These are phyloP conservation scores for Spizellomyces punctatus DNA, from an alignment of 192 early-diverging fungal species.

Conservation along the genomic window DNA sequence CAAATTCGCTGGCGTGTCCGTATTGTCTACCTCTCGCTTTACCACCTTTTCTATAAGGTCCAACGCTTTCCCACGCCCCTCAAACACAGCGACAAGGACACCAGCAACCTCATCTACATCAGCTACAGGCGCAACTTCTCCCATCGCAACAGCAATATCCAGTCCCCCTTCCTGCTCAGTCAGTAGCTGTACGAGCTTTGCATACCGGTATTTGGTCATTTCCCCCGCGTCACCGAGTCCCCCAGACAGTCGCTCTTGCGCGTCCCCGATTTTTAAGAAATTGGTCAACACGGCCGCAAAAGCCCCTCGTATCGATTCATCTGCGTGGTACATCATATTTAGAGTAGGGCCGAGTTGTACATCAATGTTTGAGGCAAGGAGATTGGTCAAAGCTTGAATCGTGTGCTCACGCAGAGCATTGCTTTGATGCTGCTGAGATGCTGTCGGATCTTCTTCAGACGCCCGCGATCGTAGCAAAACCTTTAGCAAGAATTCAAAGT, in stretches of 20 bases:
- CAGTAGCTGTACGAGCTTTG: conserved; percentile 71
- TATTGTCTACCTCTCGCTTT: conserved; percentile 82
- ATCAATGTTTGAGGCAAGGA: conserved; percentile 91
- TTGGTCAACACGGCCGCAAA: conserved; percentile 95
- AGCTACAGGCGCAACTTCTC: conserved; percentile 79
- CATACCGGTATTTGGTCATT: conserved; percentile 73
- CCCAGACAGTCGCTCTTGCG: conserved; percentile 66
- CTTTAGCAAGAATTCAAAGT: conserved; percentile 79
- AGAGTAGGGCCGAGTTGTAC: conserved; percentile 88
- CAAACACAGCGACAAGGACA: conserved; percentile 78
- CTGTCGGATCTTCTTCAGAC: conserved; percentile 1
- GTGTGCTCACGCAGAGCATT: conserved; percentile 79
- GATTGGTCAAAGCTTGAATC: conserved; percentile 85
- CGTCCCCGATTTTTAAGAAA: conserved; percentile 81
- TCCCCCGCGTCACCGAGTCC: conserved; percentile 71
- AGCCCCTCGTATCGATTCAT: conserved; percentile 81
- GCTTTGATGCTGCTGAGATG: conserved; percentile 1
- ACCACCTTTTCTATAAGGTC: conserved; percentile 79
- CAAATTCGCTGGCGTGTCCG: conserved; percentile 76
- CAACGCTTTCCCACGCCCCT: conserved; percentile 70
- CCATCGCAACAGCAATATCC: conserved; percentile 77
- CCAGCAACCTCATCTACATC: conserved; percentile 89
- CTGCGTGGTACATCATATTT: conserved; percentile 89
- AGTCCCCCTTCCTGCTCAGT: conserved; percentile 16
- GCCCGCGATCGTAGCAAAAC: conserved; percentile 51